These are phyloP conservation scores for Symbiodinium pilosum DNA, from an alignment of 73 alveolate genomes.

Conservation along the genomic window DNA sequence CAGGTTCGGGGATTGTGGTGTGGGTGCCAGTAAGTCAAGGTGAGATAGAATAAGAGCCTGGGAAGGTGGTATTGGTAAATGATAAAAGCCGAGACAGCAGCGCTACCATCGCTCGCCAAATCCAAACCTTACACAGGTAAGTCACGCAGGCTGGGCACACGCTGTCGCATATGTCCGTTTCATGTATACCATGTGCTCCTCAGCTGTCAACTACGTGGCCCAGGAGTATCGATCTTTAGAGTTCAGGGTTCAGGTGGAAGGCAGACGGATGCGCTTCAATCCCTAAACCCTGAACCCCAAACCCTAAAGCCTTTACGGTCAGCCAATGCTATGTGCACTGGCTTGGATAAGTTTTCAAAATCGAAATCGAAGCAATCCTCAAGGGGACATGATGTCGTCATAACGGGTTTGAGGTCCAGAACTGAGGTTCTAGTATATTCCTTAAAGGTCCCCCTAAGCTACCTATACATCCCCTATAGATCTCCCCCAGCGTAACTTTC, in stretches of 20 bases:
- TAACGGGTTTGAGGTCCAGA: too few species aligned
- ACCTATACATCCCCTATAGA: too few species aligned
- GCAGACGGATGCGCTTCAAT: background rate
- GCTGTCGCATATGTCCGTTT: background rate
- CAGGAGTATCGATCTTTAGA: background rate
- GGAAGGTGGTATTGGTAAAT: too few species aligned
- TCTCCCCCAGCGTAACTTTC: too few species aligned
- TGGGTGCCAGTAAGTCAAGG: background rate
- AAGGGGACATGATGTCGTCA: too few species aligned
- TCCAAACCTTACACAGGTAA: background rate
- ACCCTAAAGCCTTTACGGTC: background rate
- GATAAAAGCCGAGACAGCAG: too few species aligned
- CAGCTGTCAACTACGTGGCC: background rate
- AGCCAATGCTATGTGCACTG: too few species aligned
- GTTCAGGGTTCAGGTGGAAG: background rate
- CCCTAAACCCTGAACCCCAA: background rate
- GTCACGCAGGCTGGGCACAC: background rate
- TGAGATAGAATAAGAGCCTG: background rate
- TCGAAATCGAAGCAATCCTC: too few species aligned
- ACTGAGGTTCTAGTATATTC: too few species aligned
- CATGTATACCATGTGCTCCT: background rate
- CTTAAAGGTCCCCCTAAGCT: too few species aligned
- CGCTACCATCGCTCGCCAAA: background rate
- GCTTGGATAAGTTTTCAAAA: too few species aligned
- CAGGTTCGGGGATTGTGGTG: background rate